Conservation (phyloP, 139 green algal genomes). For the Zygnema circumcarinatum region DNA sequence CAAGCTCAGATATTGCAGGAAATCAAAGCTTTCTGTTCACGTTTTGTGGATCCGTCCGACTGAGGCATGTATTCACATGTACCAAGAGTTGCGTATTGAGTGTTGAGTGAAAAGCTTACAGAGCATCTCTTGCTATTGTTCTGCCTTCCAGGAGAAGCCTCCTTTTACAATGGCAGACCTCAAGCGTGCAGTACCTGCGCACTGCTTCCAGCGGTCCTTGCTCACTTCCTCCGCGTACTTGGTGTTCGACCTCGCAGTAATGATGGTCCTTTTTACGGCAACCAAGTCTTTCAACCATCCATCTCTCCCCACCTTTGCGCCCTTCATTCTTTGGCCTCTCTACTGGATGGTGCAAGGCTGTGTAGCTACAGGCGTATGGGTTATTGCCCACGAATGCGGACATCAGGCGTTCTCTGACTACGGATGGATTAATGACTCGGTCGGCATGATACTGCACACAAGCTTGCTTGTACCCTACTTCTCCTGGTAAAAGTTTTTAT, state of each 20-base stretch:
- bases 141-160: slow-evolving; percentile 59
- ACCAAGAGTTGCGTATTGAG: too few relatives aligned
- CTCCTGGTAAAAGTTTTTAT: slow-evolving; percentile 58
- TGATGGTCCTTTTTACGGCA: slow-evolving; percentile 62
- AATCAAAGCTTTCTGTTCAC: too few relatives aligned
- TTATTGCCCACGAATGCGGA: slow-evolving; percentile 71
- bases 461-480: slow-evolving; percentile 69
- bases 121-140: neutral
- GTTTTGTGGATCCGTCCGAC: too few relatives aligned
- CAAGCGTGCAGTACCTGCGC: slow-evolving; percentile 77
- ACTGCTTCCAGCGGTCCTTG: slow-evolving; percentile 82
- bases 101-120: slow-evolving; percentile 7
- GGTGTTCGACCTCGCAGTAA: slow-evolving; percentile 66
- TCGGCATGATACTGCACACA: slow-evolving; percentile 66
- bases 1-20: too few relatives aligned
- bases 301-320: neutral
- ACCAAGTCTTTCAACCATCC: slow-evolving; percentile 67
- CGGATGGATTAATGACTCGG: slow-evolving; percentile 62
- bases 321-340: slow-evolving; percentile 51
- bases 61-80: too few relatives aligned
- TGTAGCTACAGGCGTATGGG: slow-evolving; percentile 67
- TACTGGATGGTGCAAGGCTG: slow-evolving; percentile 63
- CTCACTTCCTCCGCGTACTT: slow-evolving; percentile 73
- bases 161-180: slow-evolving; percentile 78
- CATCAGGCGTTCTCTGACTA: slow-evolving; percentile 68